These are phyloP conservation scores for Fraxinus anomala DNA, from an alignment of 257 asterid genomes.

Conservation along the genomic window DNA sequence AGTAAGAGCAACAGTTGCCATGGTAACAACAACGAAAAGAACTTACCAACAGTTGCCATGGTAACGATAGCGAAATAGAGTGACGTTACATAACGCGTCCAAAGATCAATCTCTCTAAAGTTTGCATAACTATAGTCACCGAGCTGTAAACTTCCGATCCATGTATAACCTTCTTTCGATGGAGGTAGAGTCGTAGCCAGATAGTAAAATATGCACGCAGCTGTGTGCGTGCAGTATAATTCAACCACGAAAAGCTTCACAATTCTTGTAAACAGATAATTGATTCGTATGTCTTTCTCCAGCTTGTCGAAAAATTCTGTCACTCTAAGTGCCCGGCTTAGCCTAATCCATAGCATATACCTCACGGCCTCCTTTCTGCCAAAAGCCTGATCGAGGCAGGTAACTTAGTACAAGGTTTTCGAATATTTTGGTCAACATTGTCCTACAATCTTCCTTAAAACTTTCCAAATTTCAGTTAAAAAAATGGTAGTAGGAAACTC, in stretches of 20 bases:
- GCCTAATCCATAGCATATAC: constrained; percentile 71
- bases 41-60: constrained; percentile 81
- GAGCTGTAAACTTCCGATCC: constrained; percentile 73
- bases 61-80: constrained; percentile 69
- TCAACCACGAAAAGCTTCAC: constrained; percentile 71
- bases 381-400: constrained; percentile 38
- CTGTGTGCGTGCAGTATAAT: constrained; percentile 74
- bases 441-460: not conserved
- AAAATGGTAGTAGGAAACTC: not conserved
- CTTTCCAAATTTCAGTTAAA: not conserved
- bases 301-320: constrained; percentile 55
- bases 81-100: constrained; percentile 74
- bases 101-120: constrained; percentile 68
- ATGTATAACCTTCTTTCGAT: constrained; percentile 62
- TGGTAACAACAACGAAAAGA: not conserved
- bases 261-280: constrained; percentile 66
- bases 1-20: not conserved
- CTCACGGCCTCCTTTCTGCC: constrained; percentile 60
- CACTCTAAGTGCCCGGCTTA: constrained; percentile 65
- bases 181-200: constrained; percentile 81
- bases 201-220: constrained; percentile 76
- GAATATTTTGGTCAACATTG: not conserved
- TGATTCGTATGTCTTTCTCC: constrained; percentile 71
- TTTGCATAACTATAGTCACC: constrained; percentile 59
- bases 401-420: not conserved